Percentiles rank a stretch among this genome's conserved stretches.
Conservation (phyloP, 2,329 filamentous ascomycete genomes). For the Beauveria australis region DNA sequence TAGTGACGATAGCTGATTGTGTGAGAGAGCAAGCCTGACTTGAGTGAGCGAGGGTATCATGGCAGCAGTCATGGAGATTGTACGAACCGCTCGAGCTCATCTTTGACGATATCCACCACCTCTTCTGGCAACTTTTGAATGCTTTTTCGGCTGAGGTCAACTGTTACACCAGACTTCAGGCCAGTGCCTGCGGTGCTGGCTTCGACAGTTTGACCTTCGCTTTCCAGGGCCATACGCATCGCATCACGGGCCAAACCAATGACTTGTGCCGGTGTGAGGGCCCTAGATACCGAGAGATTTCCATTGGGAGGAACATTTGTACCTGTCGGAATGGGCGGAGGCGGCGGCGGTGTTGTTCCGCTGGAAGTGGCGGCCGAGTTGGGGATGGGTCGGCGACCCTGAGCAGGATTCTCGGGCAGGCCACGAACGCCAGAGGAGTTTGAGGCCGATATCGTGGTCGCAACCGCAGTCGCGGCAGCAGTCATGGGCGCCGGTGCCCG, state of each 20-base stretch:
- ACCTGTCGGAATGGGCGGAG: slow-evolving; percentile 38
- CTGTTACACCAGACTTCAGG: slow-evolving; percentile 63
- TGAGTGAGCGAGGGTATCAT: slow-evolving; percentile 7
- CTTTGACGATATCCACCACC: slow-evolving; percentile 65
- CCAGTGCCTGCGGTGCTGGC: slow-evolving; percentile 48
- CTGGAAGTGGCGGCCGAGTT: slow-evolving; percentile 32
- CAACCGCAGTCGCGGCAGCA: slow-evolving; percentile 11
- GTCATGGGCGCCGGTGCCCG: slow-evolving; percentile 11
- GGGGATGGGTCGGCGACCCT: slow-evolving; percentile 30
- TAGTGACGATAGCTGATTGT: slow-evolving; percentile 65
- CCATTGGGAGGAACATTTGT: slow-evolving; percentile 39
- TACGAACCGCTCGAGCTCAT: slow-evolving; percentile 61
- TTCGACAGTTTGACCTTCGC: slow-evolving; percentile 56
- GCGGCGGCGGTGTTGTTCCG: slow-evolving; percentile 32
- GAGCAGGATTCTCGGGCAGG: slow-evolving; percentile 32
- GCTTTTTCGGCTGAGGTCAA: slow-evolving; percentile 68
- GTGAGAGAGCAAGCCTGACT: slow-evolving; percentile 62
- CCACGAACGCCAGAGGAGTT: slow-evolving; percentile 19
- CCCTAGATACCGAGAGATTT: slow-evolving; percentile 40
- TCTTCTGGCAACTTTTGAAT: slow-evolving; percentile 65
- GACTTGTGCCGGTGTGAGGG: slow-evolving; percentile 54
- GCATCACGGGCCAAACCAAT: slow-evolving; percentile 57
- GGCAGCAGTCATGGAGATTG: background rate
- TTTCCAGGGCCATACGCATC: slow-evolving; percentile 58
- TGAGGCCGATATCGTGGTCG: background rate